Evolutionary conservation across 768 basidiomycete species (phyloP), one percentile per base, ranked within the genome.

Genomic region (Russula griseocarnosa): DNA sequence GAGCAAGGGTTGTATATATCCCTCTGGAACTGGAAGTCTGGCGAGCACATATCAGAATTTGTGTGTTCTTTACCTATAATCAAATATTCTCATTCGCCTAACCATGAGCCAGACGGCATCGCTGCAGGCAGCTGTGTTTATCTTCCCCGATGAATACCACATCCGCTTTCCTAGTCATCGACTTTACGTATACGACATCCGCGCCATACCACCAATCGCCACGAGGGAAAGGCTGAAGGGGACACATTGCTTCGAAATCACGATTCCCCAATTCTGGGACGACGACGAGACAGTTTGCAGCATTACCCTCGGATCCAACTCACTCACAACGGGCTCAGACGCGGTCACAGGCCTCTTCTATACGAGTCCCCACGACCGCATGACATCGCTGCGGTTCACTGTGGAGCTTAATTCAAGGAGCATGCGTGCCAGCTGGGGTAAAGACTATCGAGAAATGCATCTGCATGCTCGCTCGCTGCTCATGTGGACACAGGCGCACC

Each of bases 1-100:
- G 49, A 52, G 22, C 61, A 62, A 32, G 61, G 61, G 13, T 13
- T 62, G 11, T 62, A 62, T 40, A 62, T 62, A 38, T 62, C 61
- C 26, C 26, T 51, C 36, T 62, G 55, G 55, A 52, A 56, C 38
- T 62, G 61, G 61, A 56, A 46, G 18, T 62, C 61, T 16, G 61
- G 61, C 36, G 49, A 50, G 24, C 38, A 62, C 28, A 30, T 40
- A 20, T 62, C 61, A 13, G 61, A 62, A 34, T 62, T 57, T 14
- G 61, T 62, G 30, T 26, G 61, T 62, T 20, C 9, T 50, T 40
- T 57, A n/a, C 1, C 28, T 34, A 1, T 22, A 22, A 38, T 16
- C 13, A 16, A 42, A n/a, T 8, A 10, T 14, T 22, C 3, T 6
- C 14, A 18, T 22, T 34, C 8, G 20, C 20, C 28, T 36, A n/a